These are phyloP conservation scores for Flammula alnicola DNA, from an alignment of 1,284 basidiomycete species.

Conservation along the genomic window DNA sequence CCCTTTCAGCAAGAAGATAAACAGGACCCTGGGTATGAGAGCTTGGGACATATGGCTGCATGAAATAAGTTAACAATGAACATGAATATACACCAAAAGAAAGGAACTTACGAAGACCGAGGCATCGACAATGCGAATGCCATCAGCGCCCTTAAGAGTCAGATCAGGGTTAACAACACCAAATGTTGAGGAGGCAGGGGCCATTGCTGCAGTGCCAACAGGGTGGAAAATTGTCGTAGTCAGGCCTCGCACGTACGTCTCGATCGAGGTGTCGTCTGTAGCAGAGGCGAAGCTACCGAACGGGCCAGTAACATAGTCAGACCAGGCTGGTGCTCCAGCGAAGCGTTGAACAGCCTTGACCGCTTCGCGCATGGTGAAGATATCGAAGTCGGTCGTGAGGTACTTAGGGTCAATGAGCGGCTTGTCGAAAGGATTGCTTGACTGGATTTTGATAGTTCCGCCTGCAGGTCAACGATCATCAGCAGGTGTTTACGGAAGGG, in stretches of 20 bases:
- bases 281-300: slow-evolving; percentile 31
- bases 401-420: slow-evolving; percentile 41
- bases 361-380: slow-evolving; percentile 25
- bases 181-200: slow-evolving; percentile 17
- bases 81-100: background rate
- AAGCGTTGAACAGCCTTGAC: slow-evolving; percentile 29
- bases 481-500: too few relatives aligned
- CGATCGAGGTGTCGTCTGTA: slow-evolving; percentile 37
- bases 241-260: slow-evolving; percentile 21
- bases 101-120: slow-evolving; percentile 20
- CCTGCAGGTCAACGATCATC: slow-evolving; percentile 15
- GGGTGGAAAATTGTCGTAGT: slow-evolving; percentile 24
- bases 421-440: slow-evolving; percentile 35
- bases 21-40: slow-evolving; percentile 25
- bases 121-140: slow-evolving; percentile 27
- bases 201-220: slow-evolving; percentile 26
- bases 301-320: slow-evolving; percentile 33
- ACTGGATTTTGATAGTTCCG: slow-evolving; percentile 29
- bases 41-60: slow-evolving; percentile 21
- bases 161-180: slow-evolving; percentile 27
- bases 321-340: slow-evolving; percentile 27
- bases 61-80: background rate
- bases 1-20: slow-evolving; percentile 25
- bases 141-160: slow-evolving; percentile 24
- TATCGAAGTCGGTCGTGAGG: slow-evolving; percentile 31